Base-by-base conservation (phyloP, 805 yeast species). In the Metschnikowia lochheadii region DNA sequence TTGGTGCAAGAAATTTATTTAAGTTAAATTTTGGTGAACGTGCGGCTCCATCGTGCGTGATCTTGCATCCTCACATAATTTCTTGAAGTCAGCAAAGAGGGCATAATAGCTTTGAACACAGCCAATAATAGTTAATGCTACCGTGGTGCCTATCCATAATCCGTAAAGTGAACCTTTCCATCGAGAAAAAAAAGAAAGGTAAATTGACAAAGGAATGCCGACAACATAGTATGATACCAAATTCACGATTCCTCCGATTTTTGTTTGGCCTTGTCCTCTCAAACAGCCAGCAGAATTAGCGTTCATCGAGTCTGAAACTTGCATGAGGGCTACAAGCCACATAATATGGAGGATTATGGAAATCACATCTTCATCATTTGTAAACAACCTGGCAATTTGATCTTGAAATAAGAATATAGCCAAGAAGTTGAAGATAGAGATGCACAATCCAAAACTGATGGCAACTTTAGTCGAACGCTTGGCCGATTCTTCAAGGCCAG, bases 191-290 rank as follows among this genome's bases (percentile, higher is more conserved):
- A 84, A 84, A 1, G 85, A 74, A 45, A 83, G 67, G 38, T 74
- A 63, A 40, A 81, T 70, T 6, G 87, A 76, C 59, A 82, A 65
- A 3, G 90, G 90, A 15, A 84, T 67, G 11, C 88, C 89, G 32
- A 84, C 64, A 40, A 80, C 68, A 56, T 84, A 84, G 63, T 83
- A 84, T 5, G 84, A 71, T 33, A 80, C 51, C 54, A 84, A 63
- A 52, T 81, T 82, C 33, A 82, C 75, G 46, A 75, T 74, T 2
- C 86, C 85, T 0, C 86, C 85, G 35, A 83, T 76, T 58, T 76
- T 78, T 40, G 84, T 85, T 64, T 80, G 80, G 14, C 92, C 92
- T 68, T 85, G 91, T 5, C 92, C 92, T 63, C 94, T 76, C 48
- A 87, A 70, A 52, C 88, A 77, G 14, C 92, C 92, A 14, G 89